Evolutionary conservation across 805 yeast genomes (phyloP).

Genomic region (Metschnikowia sp.): DNA sequence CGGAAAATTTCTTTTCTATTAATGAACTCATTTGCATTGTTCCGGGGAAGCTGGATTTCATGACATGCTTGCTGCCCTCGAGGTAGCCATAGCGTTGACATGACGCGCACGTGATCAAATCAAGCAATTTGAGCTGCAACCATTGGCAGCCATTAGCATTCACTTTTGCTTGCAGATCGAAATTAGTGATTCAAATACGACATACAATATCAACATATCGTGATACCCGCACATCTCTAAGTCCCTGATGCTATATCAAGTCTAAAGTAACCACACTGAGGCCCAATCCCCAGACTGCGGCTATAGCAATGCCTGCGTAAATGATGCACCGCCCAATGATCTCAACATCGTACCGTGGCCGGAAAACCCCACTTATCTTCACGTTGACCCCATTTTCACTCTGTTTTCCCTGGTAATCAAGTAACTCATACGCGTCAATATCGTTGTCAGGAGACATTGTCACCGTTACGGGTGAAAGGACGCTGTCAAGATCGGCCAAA

Average conservation of each 20-base stretch:
- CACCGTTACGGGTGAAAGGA: slow-evolving; percentile 26
- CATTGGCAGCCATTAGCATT: too few relatives aligned
- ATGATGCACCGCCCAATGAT: slow-evolving; percentile 73
- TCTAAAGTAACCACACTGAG: slow-evolving; percentile 18
- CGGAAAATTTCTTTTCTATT: not conserved
- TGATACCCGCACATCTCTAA: too few relatives aligned
- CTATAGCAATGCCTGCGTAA: slow-evolving; percentile 73
- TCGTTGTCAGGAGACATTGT: slow-evolving; percentile 37
- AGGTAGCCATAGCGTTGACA: too few relatives aligned
- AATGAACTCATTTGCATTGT: too few relatives aligned
- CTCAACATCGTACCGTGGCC: slow-evolving; percentile 67
- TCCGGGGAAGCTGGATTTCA: too few relatives aligned
- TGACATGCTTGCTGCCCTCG: too few relatives aligned
- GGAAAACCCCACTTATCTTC: slow-evolving; percentile 45
- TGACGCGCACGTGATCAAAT: too few relatives aligned
- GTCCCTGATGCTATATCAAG: slow-evolving; percentile 1
- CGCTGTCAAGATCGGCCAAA: slow-evolving; percentile 23
- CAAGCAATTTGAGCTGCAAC: too few relatives aligned
- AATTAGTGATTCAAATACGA: too few relatives aligned
- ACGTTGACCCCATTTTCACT: slow-evolving; percentile 5
- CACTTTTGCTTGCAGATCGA: too few relatives aligned
- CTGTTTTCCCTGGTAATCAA: slow-evolving; percentile 26
- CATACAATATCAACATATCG: too few relatives aligned
- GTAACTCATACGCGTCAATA: slow-evolving; percentile 39
- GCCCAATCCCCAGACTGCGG: slow-evolving; percentile 47